phyloP scores from a whole-genome alignment of 2,329 filamentous ascomycete species.

The Fusarium chlamydosporum region DNA sequence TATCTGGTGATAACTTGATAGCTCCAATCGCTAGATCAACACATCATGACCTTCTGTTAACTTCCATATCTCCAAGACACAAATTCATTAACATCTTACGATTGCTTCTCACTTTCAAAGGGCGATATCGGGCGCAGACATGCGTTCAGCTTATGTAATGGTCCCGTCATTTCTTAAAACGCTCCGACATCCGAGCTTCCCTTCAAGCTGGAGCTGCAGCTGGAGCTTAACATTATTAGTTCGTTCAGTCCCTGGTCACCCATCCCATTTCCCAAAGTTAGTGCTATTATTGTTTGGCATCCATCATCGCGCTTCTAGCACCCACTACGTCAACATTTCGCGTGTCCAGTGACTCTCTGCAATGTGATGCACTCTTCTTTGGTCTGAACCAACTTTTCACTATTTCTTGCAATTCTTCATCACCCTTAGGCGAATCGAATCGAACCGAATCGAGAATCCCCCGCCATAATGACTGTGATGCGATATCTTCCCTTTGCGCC shows the following conservation, averaged over 20 bases:
- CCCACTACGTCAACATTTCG: slow-evolving; percentile 41
- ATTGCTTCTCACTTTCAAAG: slow-evolving; percentile 5
- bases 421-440: not conserved
- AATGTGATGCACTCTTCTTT: slow-evolving; percentile 38
- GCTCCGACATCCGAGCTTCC: slow-evolving; percentile 39
- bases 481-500: slow-evolving; percentile 70
- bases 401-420: slow-evolving; percentile 1
- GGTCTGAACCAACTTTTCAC: slow-evolving; percentile 1
- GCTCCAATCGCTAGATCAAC: not conserved
- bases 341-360: slow-evolving; percentile 23
- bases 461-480: slow-evolving; percentile 41
- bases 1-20: not conserved
- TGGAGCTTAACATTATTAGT: slow-evolving; percentile 6
- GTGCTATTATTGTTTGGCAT: slow-evolving; percentile 32
- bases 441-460: not conserved
- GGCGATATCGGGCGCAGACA: slow-evolving; percentile 36
- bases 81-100: not conserved
- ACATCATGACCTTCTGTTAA: slow-evolving; percentile 6
- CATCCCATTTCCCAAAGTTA: slow-evolving; percentile 4
- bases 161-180: slow-evolving; percentile 30
- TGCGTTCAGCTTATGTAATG: slow-evolving; percentile 44
- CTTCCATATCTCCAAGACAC: slow-evolving; percentile 5
- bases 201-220: slow-evolving; percentile 3
- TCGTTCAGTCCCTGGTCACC: too few relatives aligned
- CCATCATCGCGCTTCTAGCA: slow-evolving; percentile 30